These are phyloP conservation scores for Lentinula boryana DNA, from an alignment of 768 basidiomycete genomes.

Conservation along the genomic window DNA sequence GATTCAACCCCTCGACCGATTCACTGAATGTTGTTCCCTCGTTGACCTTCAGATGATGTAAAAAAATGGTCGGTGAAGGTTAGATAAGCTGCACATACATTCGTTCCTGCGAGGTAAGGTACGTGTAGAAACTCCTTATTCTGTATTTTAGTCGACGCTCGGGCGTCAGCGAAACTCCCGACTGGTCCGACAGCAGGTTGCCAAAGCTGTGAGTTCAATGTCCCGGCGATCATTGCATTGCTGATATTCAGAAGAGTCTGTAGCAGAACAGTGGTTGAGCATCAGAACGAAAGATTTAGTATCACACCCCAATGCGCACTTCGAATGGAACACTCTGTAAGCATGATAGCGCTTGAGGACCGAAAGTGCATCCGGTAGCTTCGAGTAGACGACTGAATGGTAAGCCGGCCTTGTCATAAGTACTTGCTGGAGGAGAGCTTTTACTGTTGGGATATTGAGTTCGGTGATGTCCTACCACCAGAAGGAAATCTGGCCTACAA, in stretches of 20 bases:
- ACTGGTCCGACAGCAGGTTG: conserved; percentile 46
- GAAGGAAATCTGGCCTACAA: conserved; percentile 29
- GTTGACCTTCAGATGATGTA: conserved; percentile 31
- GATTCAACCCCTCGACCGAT: conserved; percentile 29
- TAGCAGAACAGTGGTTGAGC: neutral
- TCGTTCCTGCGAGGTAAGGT: conserved; percentile 52
- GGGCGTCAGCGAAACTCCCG: conserved; percentile 41
- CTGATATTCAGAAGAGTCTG: conserved; percentile 45
- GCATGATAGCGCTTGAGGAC: conserved; percentile 32
- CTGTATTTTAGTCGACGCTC: conserved; percentile 38
- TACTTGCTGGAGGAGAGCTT: conserved; percentile 36
- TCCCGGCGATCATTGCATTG: conserved; percentile 36
- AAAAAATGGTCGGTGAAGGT: too few species aligned
- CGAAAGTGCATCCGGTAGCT: conserved; percentile 39
- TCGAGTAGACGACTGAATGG: conserved; percentile 41
- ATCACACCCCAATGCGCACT: conserved; percentile 16
- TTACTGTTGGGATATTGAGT: conserved; percentile 29
- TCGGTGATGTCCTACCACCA: neutral
- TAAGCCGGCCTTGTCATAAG: conserved; percentile 46
- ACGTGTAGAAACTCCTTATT: conserved; percentile 46
- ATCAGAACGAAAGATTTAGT: too few species aligned
- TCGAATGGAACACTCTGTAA: conserved; percentile 40
- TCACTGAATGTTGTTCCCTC: conserved; percentile 44
- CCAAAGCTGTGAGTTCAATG: conserved; percentile 51
- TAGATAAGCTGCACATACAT: conserved; percentile 25